Percentiles rank a stretch among this genome's conserved stretches.
Conservation (phyloP, 352 stramenopile species). For the Phytopythium mirpurense region DNA sequence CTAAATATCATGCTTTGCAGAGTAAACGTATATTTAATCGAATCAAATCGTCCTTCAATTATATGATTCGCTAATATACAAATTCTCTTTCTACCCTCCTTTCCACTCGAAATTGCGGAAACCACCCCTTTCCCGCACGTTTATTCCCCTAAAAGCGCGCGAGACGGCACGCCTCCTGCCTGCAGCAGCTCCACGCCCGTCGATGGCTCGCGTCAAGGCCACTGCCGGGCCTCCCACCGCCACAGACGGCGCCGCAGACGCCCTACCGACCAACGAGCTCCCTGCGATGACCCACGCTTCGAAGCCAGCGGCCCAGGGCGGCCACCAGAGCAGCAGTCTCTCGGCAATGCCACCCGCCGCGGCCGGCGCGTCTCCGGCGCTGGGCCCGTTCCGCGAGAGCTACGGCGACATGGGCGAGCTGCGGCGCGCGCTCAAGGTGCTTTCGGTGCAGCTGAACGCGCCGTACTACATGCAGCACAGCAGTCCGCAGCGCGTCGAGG, state of each 20-base stretch:
- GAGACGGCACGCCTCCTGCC: not conserved
- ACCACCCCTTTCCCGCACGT: not conserved
- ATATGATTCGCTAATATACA: not conserved
- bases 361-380: slow-evolving; percentile 11
- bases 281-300: not conserved
- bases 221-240: not conserved
- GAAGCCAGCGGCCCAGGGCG: not conserved
- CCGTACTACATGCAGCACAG: slow-evolving; percentile 84
- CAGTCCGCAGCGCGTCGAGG: slow-evolving; percentile 72
- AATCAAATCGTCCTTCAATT: too few species aligned
- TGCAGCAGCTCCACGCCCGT: too few species aligned
- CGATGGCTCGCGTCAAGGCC: slow-evolving; percentile 1
- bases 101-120: slow-evolving; percentile 4
- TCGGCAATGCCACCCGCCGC: not conserved
- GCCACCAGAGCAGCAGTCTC: not conserved
- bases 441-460: slow-evolving; percentile 62
- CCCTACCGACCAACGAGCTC: not conserved
- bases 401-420: slow-evolving; percentile 75
- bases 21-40: not conserved
- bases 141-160: not conserved
- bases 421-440: slow-evolving; percentile 64
- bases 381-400: slow-evolving; percentile 62
- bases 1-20: not conserved
- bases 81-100: slow-evolving; percentile 6
- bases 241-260: not conserved